A percentile compares a stretch with the other conserved stretches of the same genome.
Conservation (phyloP, 768 basidiomycete species). For the Lenzites betulinus region DNA sequence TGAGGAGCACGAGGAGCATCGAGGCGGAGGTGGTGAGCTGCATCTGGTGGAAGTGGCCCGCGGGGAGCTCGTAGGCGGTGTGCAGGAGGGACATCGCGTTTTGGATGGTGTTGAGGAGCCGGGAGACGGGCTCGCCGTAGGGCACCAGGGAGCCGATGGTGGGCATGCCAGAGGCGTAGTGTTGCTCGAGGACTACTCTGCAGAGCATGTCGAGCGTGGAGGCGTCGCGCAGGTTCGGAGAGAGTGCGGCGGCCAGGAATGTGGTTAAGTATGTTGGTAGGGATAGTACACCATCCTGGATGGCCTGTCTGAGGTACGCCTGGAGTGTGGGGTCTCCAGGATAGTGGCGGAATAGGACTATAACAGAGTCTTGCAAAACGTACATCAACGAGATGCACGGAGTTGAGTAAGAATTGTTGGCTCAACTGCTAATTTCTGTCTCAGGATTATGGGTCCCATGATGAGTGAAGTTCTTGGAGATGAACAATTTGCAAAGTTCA, state of each 20-base stretch:
- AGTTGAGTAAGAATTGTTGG: neutral
- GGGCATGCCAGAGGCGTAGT: conserved; percentile 58
- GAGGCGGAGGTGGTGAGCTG: conserved; percentile 58
- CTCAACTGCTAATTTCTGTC: conserved; percentile 61
- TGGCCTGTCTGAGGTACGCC: conserved; percentile 62
- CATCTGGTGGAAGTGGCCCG: conserved; percentile 52
- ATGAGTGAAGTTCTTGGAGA: conserved; percentile 49
- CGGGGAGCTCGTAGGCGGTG: conserved; percentile 52
- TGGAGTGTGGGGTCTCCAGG: conserved; percentile 71
- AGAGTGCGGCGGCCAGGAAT: conserved; percentile 66
- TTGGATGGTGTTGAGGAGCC: conserved; percentile 55
- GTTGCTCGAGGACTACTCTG: conserved; percentile 61
- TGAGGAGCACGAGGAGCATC: conserved; percentile 61
- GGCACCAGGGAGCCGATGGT: conserved; percentile 58
- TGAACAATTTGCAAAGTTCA: conserved; percentile 59
- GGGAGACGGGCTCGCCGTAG: conserved; percentile 48
- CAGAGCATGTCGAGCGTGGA: conserved; percentile 74
- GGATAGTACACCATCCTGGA: conserved; percentile 57
- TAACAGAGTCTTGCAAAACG: conserved; percentile 59
- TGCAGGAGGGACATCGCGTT: conserved; percentile 63
- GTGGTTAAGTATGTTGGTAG: conserved; percentile 62
- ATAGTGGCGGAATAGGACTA: conserved; percentile 65
- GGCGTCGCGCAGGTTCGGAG: conserved; percentile 60
- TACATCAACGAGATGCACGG: neutral
- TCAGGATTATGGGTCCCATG: conserved; percentile 49